These are phyloP conservation scores for Lasiodiplodia citricola DNA, from an alignment of 2,329 filamentous ascomycete genomes.

Conservation along the genomic window DNA sequence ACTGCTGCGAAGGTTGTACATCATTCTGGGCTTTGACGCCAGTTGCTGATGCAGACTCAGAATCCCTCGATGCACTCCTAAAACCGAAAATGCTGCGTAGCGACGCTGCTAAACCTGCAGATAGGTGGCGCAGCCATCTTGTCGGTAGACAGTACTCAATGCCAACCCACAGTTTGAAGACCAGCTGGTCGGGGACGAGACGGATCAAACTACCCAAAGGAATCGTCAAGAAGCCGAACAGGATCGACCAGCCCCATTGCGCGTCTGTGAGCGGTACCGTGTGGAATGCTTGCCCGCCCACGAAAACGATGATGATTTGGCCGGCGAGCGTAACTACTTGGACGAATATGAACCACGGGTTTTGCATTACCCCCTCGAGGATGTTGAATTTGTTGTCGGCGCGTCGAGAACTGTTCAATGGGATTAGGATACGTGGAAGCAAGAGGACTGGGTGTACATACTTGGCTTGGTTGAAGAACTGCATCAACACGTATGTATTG, in stretches of 20 bases:
- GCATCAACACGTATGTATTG: conserved; percentile 99
- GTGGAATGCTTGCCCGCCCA: conserved; percentile 81
- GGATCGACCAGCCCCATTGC: conserved; percentile 87
- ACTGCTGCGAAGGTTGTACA: no score
- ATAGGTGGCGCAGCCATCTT: no score
- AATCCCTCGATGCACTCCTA: no score
- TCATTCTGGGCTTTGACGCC: no score
- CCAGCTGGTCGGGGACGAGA: conserved; percentile 75
- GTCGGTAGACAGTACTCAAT: no score
- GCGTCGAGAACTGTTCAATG: conserved; percentile 62
- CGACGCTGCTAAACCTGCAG: no score
- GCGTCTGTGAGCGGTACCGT: conserved; percentile 71
- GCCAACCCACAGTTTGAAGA: conserved; percentile 39
- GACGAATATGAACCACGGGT: conserved; percentile 89
- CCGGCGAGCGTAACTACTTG: conserved; percentile 86
- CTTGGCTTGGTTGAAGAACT: conserved; percentile 98
- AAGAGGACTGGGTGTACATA: no score
- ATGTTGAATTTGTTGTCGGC: conserved; percentile 97
- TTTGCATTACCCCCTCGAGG: conserved; percentile 83
- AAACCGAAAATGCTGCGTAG: no score
- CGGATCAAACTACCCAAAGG: conserved; percentile 83
- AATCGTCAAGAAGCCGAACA: conserved; percentile 83
- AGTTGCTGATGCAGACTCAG: no score
- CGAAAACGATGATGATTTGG: conserved; percentile 87
- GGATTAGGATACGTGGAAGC: no score